Conservation (phyloP, 495 filamentous ascomycete species). For the Hypoxylon perforatum region DNA sequence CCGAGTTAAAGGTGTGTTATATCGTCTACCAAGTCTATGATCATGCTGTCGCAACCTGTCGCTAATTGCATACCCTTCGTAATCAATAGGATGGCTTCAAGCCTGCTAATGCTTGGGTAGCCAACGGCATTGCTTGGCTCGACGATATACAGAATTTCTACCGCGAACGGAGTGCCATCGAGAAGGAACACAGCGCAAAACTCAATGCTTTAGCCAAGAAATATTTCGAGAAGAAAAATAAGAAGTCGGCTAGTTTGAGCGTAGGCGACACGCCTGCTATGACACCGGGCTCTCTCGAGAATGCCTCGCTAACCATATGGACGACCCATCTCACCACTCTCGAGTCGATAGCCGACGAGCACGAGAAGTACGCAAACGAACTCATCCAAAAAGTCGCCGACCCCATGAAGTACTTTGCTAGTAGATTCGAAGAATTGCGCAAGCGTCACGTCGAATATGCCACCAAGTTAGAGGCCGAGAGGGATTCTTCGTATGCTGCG, state of each 20-base stretch:
- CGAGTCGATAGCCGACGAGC: slow-evolving; percentile 87
- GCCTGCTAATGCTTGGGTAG: slow-evolving; percentile 90
- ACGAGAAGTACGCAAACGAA: slow-evolving; percentile 83
- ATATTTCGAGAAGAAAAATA: slow-evolving; percentile 95
- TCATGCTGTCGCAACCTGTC: neutral
- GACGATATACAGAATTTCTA: slow-evolving; percentile 98
- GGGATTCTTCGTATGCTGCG: slow-evolving; percentile 83
- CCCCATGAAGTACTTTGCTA: slow-evolving; percentile 75
- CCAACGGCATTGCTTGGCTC: slow-evolving; percentile 89
- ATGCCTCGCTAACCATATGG: slow-evolving; percentile 97
- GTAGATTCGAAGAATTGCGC: slow-evolving; percentile 88
- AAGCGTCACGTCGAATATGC: slow-evolving; percentile 92
- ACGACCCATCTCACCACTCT: slow-evolving; percentile 89
- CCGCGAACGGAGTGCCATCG: slow-evolving; percentile 89
- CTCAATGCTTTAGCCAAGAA: slow-evolving; percentile 89
- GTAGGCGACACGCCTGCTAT: slow-evolving; percentile 93
- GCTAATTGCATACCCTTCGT: slow-evolving; percentile 32
- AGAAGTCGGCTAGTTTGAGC: slow-evolving; percentile 86
- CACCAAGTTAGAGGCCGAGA: slow-evolving; percentile 86
- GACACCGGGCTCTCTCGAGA: slow-evolving; percentile 95
- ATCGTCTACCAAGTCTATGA: neutral
- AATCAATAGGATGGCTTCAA: slow-evolving; percentile 87
- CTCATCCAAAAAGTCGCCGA: slow-evolving; percentile 83
- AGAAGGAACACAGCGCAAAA: slow-evolving; percentile 94
- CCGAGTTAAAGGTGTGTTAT: slow-evolving; percentile 84